phyloP scores from a whole-genome alignment of 2,329 filamentous ascomycete genomes.

The Pseudocercospora cruenta region DNA sequence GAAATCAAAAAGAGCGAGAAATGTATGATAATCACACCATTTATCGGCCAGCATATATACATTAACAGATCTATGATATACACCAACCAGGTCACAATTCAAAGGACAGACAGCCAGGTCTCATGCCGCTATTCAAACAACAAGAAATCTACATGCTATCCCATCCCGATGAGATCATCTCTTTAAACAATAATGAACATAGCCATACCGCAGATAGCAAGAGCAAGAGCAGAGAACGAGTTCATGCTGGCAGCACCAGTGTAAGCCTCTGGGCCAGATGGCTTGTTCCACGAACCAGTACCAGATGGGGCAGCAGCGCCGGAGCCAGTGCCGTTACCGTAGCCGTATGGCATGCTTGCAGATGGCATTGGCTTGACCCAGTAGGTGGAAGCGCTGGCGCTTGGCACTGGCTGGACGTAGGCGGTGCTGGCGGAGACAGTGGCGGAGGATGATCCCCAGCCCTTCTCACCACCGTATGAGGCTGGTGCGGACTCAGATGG shows the following conservation, averaged over 20 bases:
- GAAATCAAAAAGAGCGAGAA: too few species aligned
- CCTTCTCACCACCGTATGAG: background rate
- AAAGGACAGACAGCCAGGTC: slow-evolving; percentile 2
- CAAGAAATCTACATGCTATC: background rate
- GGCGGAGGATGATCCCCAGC: slow-evolving; percentile 1
- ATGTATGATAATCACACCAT: background rate
- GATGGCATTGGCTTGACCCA: slow-evolving; percentile 5
- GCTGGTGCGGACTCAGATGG: background rate
- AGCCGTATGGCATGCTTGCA: background rate
- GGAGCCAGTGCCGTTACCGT: slow-evolving; percentile 1
- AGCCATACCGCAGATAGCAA: slow-evolving; percentile 5
- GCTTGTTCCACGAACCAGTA: slow-evolving; percentile 3
- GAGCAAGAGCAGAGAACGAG: slow-evolving; percentile 5
- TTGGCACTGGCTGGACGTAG: slow-evolving; percentile 1
- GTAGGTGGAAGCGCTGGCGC: background rate
- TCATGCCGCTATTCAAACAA: background rate
- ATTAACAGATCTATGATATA: background rate
- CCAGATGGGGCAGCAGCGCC: slow-evolving; percentile 1
- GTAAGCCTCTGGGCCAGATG: slow-evolving; percentile 9
- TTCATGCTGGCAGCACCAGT: slow-evolving; percentile 11
- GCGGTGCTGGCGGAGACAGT: background rate
- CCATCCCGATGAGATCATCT: background rate
- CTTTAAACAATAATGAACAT: slow-evolving; percentile 2
- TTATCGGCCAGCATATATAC: background rate
- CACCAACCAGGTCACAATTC: background rate